Conservation (phyloP, 306 rosid genomes). For the Fragaria iinumae region DNA sequence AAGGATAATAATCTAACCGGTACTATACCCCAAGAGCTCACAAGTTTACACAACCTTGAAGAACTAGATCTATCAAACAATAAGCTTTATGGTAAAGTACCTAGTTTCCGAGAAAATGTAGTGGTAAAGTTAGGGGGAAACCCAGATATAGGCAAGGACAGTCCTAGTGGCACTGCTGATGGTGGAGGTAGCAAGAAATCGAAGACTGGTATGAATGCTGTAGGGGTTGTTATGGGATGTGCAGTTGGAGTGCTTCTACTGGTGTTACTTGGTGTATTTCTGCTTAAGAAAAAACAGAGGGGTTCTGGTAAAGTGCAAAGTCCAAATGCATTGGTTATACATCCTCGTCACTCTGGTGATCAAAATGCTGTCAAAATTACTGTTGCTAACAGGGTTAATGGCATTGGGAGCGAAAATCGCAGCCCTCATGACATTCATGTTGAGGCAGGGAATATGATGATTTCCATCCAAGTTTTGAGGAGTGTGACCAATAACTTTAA, state of each 20-base stretch:
- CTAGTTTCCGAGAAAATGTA: slow-evolving; percentile 41
- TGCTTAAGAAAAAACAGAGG: slow-evolving; percentile 22
- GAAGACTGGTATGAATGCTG: slow-evolving; percentile 5
- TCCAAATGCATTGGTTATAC: slow-evolving; percentile 28
- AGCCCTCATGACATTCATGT: slow-evolving; percentile 37
- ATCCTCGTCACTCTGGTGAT: slow-evolving; percentile 47
- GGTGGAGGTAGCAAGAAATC: slow-evolving; percentile 1
- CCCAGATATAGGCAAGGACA: slow-evolving; percentile 59
- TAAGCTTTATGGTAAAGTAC: slow-evolving; percentile 50
- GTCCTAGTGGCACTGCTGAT: slow-evolving; percentile 10
- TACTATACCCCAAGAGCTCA: slow-evolving; percentile 61
- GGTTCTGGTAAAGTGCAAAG: slow-evolving; percentile 26
- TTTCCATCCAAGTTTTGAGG: slow-evolving; percentile 66
- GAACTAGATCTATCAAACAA: slow-evolving; percentile 64
- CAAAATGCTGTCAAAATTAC: slow-evolving; percentile 41
- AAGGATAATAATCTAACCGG: slow-evolving; percentile 48
- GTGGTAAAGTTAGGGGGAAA: slow-evolving; percentile 44
- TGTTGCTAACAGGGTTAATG: slow-evolving; percentile 23
- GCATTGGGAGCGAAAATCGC: slow-evolving; percentile 19
- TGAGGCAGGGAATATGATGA: slow-evolving; percentile 62
- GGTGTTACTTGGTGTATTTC: slow-evolving; percentile 22
- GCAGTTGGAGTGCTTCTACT: slow-evolving; percentile 29
- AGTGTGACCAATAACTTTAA: slow-evolving; percentile 69
- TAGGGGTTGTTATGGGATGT: slow-evolving; percentile 38
- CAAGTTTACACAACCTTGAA: slow-evolving; percentile 36